These are phyloP conservation scores for Paraleonurus japonicus DNA, from an alignment of 257 asterid species.

Conservation along the genomic window DNA sequence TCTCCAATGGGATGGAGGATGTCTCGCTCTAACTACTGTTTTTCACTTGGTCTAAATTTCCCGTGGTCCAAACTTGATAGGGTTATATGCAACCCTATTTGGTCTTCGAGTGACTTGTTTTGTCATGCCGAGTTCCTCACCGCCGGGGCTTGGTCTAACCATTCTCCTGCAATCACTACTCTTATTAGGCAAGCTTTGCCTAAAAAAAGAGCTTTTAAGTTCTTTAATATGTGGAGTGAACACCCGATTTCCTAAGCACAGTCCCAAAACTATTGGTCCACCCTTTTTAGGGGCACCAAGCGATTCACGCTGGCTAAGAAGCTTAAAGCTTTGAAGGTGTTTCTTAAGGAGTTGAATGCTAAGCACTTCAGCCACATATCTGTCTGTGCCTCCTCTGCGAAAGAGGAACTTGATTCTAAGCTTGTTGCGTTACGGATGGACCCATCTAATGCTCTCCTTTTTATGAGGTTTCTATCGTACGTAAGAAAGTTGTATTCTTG, in stretches of 20 bases:
- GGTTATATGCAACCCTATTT: neutral
- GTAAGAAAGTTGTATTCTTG: too few relatives aligned
- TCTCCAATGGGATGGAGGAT: neutral
- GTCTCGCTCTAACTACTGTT: neutral
- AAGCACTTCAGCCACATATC: too few relatives aligned
- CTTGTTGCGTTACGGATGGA: neutral
- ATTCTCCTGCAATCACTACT: neutral
- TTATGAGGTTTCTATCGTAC: neutral
- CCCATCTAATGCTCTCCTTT: neutral
- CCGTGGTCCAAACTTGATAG: neutral
- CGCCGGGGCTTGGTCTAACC: neutral
- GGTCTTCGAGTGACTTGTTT: neutral
- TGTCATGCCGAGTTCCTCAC: neutral
- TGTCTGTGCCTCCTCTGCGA: too few relatives aligned
- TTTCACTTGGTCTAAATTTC: neutral
- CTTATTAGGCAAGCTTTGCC: neutral
- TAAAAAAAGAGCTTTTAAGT: too few relatives aligned
- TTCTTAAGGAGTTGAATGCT: too few relatives aligned
- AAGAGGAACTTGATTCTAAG: too few relatives aligned
- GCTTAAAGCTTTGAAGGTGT: too few relatives aligned
- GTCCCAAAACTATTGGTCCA: neutral
- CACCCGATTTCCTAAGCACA: neutral
- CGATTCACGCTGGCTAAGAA: too few relatives aligned
- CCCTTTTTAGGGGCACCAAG: neutral
- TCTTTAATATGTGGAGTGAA: neutral